Evolutionary conservation across 1,284 basidiomycete genomes (phyloP), one percentile per base, ranked within the genome.

Genomic region (Sphagnurus paluster): DNA sequence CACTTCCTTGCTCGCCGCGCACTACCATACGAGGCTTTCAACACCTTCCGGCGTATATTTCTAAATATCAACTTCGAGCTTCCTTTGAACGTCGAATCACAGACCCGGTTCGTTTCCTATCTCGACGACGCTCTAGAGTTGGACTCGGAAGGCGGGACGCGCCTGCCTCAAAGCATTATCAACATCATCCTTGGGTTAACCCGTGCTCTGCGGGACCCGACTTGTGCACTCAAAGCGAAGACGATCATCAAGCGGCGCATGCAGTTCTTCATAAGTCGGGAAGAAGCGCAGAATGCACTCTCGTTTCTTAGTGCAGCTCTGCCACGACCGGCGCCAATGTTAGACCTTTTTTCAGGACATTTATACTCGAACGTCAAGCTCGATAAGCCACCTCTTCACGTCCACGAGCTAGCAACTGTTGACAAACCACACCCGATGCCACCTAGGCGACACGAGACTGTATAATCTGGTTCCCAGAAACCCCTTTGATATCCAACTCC

Each of bases 41-140:
- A 65, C 43, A 71, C 67, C 7, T 52, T 68, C 23, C 62, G 67
- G n/a, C 61, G 66, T n/a, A 56, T 65, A 7, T 66, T 67, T 38
- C 58, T 69, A 42, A 59, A 58, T 32, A 55, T 62, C 16, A 50
- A 61, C 24, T 59, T 56, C 38, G 50, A 41, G 9, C 20, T 44
- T 8, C 37, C 36, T 4, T 50, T 65, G 33, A 49, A 51, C 13
- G 25, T 47, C 13, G 44, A 52, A 24, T 58, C 60, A 2, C 68
- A 69, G 45, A 50, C 48, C 6, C 57, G 51, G 14, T 50, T 66
- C 16, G 59, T 66, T 6, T 16, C 49, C 9, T 56, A 53, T 30
- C 51, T 69, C 6, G 66, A 68, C 29, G 64, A 63, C 34, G 61
- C 60, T 3, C 50, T 66, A 1, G 64, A 67, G 36, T 55, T 55